Evolutionary conservation across 2,329 filamentous ascomycete species (phyloP).

Genomic region (Diaporthe aspalathi): DNA sequence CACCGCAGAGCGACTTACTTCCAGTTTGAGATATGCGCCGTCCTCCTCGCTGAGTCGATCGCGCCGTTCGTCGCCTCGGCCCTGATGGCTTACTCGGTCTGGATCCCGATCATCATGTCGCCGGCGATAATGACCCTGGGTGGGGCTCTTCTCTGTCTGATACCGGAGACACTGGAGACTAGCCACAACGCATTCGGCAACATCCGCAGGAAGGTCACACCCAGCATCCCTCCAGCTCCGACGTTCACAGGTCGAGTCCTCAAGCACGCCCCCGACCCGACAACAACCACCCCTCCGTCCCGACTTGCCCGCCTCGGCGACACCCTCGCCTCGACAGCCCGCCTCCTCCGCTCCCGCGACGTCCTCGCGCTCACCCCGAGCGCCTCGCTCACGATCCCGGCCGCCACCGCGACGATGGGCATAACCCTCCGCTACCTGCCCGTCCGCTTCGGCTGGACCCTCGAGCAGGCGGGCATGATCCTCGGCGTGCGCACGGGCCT

Average conservation of each 20-base stretch:
- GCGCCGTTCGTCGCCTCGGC: constrained; percentile 31
- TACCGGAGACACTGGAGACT: constrained; percentile 29
- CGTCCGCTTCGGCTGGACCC: constrained; percentile 31
- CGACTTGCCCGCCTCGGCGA: constrained; percentile 2
- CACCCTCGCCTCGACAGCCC: background rate
- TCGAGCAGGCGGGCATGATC: constrained; percentile 24
- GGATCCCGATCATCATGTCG: constrained; percentile 35
- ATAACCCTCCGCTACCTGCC: constrained; percentile 31
- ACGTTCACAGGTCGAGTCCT: background rate
- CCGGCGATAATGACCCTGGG: constrained; percentile 28
- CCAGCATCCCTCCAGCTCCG: background rate
- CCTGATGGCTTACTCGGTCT: constrained; percentile 35
- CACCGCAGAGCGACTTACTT: constrained; percentile 22
- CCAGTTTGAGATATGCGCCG: constrained; percentile 29
- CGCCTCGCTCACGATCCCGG: constrained; percentile 23
- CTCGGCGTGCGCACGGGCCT: constrained; percentile 23
- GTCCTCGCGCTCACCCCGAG: constrained; percentile 7
- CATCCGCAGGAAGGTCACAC: background rate
- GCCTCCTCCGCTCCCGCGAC: constrained; percentile 5
- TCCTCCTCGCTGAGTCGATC: constrained; percentile 28
- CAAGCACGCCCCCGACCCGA: background rate
- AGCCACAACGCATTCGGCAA: background rate
- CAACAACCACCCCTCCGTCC: background rate
- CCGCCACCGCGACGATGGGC: constrained; percentile 16
- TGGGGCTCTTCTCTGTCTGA: background rate